Conservation (phyloP, 2,329 filamentous ascomycete species). For the Exophiala lecanii-corni region DNA sequence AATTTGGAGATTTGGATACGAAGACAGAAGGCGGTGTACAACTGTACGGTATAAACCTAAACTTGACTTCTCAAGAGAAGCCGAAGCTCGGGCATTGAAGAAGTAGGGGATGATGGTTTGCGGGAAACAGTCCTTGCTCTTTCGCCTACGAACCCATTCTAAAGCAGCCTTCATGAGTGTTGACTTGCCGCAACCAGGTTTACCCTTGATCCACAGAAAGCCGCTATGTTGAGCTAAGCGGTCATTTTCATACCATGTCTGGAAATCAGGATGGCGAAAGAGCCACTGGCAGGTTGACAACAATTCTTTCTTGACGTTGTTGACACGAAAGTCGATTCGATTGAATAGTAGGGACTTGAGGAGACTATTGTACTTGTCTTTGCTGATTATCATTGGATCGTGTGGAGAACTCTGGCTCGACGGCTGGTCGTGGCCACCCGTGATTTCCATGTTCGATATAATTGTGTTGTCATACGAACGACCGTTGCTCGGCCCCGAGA, state of each 20-base stretch:
- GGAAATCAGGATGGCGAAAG: slow-evolving; percentile 32
- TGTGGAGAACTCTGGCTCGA: slow-evolving; percentile 3
- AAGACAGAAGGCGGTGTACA: slow-evolving; percentile 42
- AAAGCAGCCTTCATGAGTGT: slow-evolving; percentile 43
- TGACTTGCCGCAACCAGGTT: slow-evolving; percentile 42
- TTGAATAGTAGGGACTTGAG: slow-evolving; percentile 35
- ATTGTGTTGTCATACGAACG: no score
- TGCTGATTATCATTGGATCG: slow-evolving; percentile 6
- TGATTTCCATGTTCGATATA: no score
- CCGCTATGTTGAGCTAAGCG: slow-evolving; percentile 26
- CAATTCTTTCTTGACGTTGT: slow-evolving; percentile 37
- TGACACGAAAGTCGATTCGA: slow-evolving; percentile 37
- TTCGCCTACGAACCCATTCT: slow-evolving; percentile 17
- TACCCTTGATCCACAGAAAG: slow-evolving; percentile 37
- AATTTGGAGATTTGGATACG: slow-evolving; percentile 32
- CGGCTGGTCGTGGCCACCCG: no score
- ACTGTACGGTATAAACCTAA: slow-evolving; percentile 50
- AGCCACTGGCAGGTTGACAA: slow-evolving; percentile 42
- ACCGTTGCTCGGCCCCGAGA: slow-evolving; percentile 1
- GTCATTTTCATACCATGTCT: slow-evolving; percentile 34
- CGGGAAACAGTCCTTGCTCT: slow-evolving; percentile 14
- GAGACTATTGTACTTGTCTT: slow-evolving; percentile 18
- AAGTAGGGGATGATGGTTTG: slow-evolving; percentile 44
- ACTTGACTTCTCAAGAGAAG: slow-evolving; percentile 41
- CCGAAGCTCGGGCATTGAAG: slow-evolving; percentile 47